Evolutionary conservation across 2,329 filamentous ascomycete species (phyloP).

Genomic region (Cordyceps tenuipes): DNA sequence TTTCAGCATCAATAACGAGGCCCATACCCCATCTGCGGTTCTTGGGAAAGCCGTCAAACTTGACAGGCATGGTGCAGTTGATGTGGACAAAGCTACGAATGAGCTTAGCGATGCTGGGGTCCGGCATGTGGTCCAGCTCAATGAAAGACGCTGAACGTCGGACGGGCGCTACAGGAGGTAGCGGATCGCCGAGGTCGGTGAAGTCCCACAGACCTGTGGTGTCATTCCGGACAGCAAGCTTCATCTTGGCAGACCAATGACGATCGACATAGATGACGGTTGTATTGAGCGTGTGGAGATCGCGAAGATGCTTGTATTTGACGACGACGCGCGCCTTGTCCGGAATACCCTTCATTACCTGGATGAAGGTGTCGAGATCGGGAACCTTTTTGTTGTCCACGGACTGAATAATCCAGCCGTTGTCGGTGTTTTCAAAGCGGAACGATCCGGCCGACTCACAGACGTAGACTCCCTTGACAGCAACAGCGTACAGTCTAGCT

Average conservation of each 20-base stretch:
- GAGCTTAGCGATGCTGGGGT: conserved; percentile 85
- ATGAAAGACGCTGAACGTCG: conserved; percentile 83
- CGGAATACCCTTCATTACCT: conserved; percentile 83
- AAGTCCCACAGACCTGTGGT: conserved; percentile 91
- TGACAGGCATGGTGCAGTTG: conserved; percentile 86
- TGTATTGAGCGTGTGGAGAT: conserved; percentile 90
- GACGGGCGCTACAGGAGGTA: conserved; percentile 65
- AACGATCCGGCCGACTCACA: conserved; percentile 94
- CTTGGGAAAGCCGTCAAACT: conserved; percentile 95
- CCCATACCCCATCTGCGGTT: conserved; percentile 93
- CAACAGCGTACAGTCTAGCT: conserved; percentile 88
- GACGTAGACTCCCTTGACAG: conserved; percentile 82
- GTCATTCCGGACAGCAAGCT: conserved; percentile 85
- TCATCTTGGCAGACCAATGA: conserved; percentile 95
- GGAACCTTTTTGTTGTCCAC: conserved; percentile 88
- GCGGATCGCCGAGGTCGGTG: conserved; percentile 68
- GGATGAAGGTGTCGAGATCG: conserved; percentile 78
- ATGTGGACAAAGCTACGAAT: conserved; percentile 93
- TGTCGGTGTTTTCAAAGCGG: conserved; percentile 82
- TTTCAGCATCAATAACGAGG: conserved; percentile 92
- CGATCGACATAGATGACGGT: conserved; percentile 87
- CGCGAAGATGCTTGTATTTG: conserved; percentile 89
- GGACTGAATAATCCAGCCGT: conserved; percentile 88
- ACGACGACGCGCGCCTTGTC: conserved; percentile 79
- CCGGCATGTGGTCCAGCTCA: conserved; percentile 76